phyloP scores from a whole-genome alignment of 164 flowering plant species.

The Kingdonia uniflora region DNA sequence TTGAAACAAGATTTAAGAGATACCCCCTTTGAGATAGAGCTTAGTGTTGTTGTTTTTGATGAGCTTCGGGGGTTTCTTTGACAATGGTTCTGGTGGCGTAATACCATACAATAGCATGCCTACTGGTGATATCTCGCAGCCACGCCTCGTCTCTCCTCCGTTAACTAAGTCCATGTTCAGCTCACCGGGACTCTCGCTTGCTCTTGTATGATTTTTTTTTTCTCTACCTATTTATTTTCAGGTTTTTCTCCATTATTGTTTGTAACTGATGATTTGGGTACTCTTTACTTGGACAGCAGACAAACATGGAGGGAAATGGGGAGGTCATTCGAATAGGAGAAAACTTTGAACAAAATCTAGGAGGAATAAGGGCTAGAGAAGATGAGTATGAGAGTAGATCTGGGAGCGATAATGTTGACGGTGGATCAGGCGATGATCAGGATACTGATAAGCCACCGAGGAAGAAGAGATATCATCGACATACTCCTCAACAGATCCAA shows the following conservation, averaged over 20 bases:
- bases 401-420: slow-evolving; percentile 89
- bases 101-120: slow-evolving; percentile 54
- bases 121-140: slow-evolving; percentile 49
- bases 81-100: slow-evolving; percentile 33
- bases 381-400: slow-evolving; percentile 96
- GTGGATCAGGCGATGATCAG: slow-evolving; percentile 78
- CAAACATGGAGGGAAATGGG: slow-evolving; percentile 59
- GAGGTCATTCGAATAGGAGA: slow-evolving; percentile 43
- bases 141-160: slow-evolving; percentile 39
- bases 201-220: slow-evolving; percentile 42
- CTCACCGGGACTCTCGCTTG: slow-evolving; percentile 93
- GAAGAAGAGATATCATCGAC: slow-evolving; percentile 92
- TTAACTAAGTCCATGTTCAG: slow-evolving; percentile 66
- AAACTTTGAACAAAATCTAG: slow-evolving; percentile 20
- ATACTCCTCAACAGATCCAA: slow-evolving; percentile 99
- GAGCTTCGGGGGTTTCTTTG: slow-evolving; percentile 93
- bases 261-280: background rate
- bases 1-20: too few species aligned
- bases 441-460: slow-evolving; percentile 74
- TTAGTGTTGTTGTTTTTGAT: slow-evolving; percentile 26
- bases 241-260: background rate
- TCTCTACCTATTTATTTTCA: background rate
- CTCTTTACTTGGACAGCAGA: slow-evolving; percentile 40
- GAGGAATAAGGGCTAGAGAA: slow-evolving; percentile 44
- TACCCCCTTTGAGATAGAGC: too few species aligned